Base-by-base conservation (phyloP, 257 asterid genomes). In the Leonotis leonurus region DNA sequence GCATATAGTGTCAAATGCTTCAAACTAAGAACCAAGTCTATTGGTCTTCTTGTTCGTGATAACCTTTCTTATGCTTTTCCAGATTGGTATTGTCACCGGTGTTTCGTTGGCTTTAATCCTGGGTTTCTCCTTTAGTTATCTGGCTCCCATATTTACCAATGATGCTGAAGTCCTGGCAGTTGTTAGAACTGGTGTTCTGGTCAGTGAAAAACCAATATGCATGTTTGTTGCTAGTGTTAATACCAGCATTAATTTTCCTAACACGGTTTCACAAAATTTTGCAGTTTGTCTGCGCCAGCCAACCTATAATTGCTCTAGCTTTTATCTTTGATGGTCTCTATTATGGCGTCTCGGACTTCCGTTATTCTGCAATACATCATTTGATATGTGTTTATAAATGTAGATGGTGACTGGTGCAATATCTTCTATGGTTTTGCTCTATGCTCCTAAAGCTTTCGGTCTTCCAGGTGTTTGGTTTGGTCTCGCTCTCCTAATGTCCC, bases 401-500 rank as follows among this genome's bases (percentile, higher is more conserved):
- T 62, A 91, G 98, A 86, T 91, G 92, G 49, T 84, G 77, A 73
- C 82, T 65, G 96, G 96, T 65, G 89, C 84, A 53, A 73, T 88
- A 65, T 88, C 97, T 24, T 88, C 93, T 27, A 69, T 71, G 35
- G 86, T 78, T 75, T 62, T 91, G 87, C 69, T 91, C 40, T 83
- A 56, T 59, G 95, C 93, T 75, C 81, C 97, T 40, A 70, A 62
- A 57, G 59, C 52, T 32, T 68, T 80, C 52, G 98, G 98, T 43
- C 97, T 91, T 64, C 80, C 73, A 8, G 98, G 98, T 70, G 95
- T 91, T 71, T 91, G 98, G 98, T 72, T 69, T 12, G 98, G 98
- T 65, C 75, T 91, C 79, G 69, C 90, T 63, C 85, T 91, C 40
- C 75, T 91, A 83, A 88, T 91, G 98, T 84, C 82, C 63, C 82